Evolutionary conservation across 306 rosid species (phyloP).

Genomic region (Vicia sativa): DNA sequence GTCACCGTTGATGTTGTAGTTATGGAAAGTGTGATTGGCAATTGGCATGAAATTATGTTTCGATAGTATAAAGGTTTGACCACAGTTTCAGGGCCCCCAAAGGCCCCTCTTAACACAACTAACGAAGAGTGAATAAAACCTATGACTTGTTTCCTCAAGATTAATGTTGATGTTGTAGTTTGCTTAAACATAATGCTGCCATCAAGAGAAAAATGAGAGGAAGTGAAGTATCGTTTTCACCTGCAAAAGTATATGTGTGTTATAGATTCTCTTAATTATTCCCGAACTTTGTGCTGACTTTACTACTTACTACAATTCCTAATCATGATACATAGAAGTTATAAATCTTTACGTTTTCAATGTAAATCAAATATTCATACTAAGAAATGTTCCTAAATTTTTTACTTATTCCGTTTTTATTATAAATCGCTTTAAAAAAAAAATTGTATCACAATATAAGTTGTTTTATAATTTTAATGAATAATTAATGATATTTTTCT

Average conservation of each 20-base stretch:
- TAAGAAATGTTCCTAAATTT: too few relatives aligned
- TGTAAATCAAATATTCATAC: too few relatives aligned
- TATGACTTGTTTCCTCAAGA: conserved; percentile 23
- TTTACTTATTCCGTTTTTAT: too few relatives aligned
- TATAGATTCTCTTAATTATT: conserved; percentile 1
- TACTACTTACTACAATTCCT: not conserved
- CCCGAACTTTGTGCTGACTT: conserved; percentile 18
- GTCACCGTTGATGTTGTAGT: not conserved
- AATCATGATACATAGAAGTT: conserved; percentile 3
- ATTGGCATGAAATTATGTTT: not conserved
- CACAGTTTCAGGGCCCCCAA: conserved; percentile 11
- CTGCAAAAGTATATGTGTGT: conserved; percentile 10
- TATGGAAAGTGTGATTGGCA: not conserved
- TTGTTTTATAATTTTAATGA: too few relatives aligned
- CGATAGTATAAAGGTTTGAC: conserved; percentile 19
- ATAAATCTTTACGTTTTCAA: not conserved
- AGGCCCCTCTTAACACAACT: conserved; percentile 26
- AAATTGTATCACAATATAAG: too few relatives aligned
- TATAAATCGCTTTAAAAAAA: too few relatives aligned
- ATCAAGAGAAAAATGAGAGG: too few relatives aligned
- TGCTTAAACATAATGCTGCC: not conserved
- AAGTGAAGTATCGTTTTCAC: conserved; percentile 2
- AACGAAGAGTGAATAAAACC: conserved; percentile 5
- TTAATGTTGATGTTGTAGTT: conserved; percentile 12
- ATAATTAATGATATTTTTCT: too few relatives aligned